Evolutionary conservation across 202 grass and related monocot genomes (phyloP), one percentile per base, ranked within the genome.

Genomic region (Setaria italica): DNA sequence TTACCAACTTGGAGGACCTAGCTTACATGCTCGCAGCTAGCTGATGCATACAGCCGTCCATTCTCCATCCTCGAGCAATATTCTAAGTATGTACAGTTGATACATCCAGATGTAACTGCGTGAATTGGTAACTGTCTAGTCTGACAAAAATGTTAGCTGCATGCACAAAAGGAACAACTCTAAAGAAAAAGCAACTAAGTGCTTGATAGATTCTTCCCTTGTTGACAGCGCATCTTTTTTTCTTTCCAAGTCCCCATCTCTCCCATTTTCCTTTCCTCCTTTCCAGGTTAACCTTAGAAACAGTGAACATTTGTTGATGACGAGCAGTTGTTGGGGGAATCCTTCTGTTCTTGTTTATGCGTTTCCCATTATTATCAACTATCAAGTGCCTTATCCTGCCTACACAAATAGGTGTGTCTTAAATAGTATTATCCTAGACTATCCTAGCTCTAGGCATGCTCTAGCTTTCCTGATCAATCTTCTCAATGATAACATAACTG

Each of bases 151-250:
- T 37, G 17, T 74, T 53, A 75, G 6, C 20, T 29, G 43, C 43
- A 83, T 43, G n/a, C 9, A 30, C 34, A 57, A n/a, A n/a, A 45
- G 10, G 1, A 57, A 82, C 25, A 47, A 25, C 25, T 67, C 60
- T 67, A 1, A 42, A 56, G 63, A 34, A 81, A 71, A 42, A 47
- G 15, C 34, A 41, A 41, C 39, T 41, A 32, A 57, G 13, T 4
- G 49, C 2, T 57, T 77, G 25, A 77, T 77, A 54, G 82, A 84
- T 57, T 77, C 62, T 67, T 74, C 51, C 76, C 59, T 46, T 12
- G 25, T 41, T 46, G 62, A 84, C 73, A 76, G 19, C 6, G 19
- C 6, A 71, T 55, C 71, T 42, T 65, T 86, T 65, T 86, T 55
- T 15, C 30, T 54, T 74, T 80, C 57, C 35, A 73, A 46, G 34